Evolutionary conservation across 257 asterid species (phyloP).

Genomic region (Perilla frutescens): DNA sequence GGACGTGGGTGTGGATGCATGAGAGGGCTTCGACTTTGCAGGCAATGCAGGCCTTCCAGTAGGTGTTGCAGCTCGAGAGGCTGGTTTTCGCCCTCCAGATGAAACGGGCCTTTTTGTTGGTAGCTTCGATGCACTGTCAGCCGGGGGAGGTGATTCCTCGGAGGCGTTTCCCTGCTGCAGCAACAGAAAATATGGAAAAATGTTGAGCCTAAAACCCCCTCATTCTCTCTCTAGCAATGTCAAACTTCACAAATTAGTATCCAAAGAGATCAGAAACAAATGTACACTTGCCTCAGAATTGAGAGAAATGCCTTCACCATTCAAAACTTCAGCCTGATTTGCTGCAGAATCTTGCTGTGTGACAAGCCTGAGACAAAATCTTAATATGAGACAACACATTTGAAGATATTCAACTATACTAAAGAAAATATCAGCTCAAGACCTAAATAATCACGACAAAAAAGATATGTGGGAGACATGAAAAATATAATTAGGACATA

Average conservation of each 20-base stretch:
- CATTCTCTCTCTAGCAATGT: not conserved
- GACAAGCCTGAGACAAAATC: conserved; percentile 57
- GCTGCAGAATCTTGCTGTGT: conserved; percentile 33
- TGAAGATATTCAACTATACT: too few relatives aligned
- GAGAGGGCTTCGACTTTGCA: conserved; percentile 50
- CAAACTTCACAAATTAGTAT: not conserved
- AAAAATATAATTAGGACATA: not conserved
- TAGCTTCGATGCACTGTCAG: conserved; percentile 1
- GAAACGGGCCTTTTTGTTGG: conserved; percentile 51
- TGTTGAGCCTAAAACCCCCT: not conserved
- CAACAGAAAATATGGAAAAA: conserved; percentile 23
- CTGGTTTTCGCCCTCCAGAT: conserved; percentile 47
- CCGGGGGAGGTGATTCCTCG: conserved; percentile 23
- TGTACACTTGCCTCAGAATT: conserved; percentile 48
- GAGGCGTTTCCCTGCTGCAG: conserved; percentile 47
- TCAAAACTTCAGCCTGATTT: conserved; percentile 11
- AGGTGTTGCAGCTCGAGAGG: conserved; percentile 62
- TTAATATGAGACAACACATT: not conserved
- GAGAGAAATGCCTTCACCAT: conserved; percentile 28
- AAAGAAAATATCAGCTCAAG: too few relatives aligned
- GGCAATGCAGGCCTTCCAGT: conserved; percentile 50
- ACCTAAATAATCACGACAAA: not conserved
- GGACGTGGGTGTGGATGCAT: conserved; percentile 61
- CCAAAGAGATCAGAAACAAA: not conserved
- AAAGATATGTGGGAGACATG: too few relatives aligned